Conservation (phyloP, 2,329 filamentous ascomycete genomes). For the Xylaria sp. region DNA sequence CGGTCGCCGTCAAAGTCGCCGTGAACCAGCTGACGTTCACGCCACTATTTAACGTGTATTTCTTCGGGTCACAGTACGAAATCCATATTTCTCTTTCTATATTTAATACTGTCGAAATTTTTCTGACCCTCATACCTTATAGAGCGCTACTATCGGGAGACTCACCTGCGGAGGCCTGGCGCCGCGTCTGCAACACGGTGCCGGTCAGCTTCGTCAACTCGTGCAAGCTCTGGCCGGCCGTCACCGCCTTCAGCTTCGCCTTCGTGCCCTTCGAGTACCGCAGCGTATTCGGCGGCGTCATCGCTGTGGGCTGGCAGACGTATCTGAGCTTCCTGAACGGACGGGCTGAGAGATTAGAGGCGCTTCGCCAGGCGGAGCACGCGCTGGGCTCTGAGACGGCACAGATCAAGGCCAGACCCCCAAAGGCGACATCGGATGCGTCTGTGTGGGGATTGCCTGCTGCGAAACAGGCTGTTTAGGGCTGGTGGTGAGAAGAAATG, state of each 20-base stretch:
- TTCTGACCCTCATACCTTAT: not conserved
- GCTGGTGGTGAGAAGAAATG: not conserved
- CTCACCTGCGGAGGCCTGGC: slow-evolving; percentile 69
- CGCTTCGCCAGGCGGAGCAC: slow-evolving; percentile 24
- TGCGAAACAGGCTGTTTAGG: slow-evolving; percentile 7
- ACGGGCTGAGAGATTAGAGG: slow-evolving; percentile 71
- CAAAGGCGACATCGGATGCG: not conserved
- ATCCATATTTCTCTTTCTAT: too few species aligned
- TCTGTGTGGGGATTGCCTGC: not conserved
- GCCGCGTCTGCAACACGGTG: slow-evolving; percentile 79
- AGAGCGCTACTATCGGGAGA: slow-evolving; percentile 76
- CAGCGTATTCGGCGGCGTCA: slow-evolving; percentile 79
- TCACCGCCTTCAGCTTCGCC: slow-evolving; percentile 89
- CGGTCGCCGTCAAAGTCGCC: slow-evolving; percentile 78
- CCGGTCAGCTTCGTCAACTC: slow-evolving; percentile 81
- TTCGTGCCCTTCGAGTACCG: slow-evolving; percentile 83
- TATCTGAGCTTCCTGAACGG: slow-evolving; percentile 86
- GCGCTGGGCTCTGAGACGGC: not conserved
- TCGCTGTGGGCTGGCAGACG: slow-evolving; percentile 92
- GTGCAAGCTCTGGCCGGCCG: slow-evolving; percentile 87
- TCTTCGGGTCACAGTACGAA: slow-evolving; percentile 76
- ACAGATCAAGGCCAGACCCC: not conserved
- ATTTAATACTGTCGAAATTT: too few species aligned
- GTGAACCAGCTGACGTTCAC: slow-evolving; percentile 86
- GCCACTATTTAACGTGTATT: slow-evolving; percentile 84